phyloP scores from a whole-genome alignment of 768 basidiomycete species.

The Austroboletus eburneus region DNA sequence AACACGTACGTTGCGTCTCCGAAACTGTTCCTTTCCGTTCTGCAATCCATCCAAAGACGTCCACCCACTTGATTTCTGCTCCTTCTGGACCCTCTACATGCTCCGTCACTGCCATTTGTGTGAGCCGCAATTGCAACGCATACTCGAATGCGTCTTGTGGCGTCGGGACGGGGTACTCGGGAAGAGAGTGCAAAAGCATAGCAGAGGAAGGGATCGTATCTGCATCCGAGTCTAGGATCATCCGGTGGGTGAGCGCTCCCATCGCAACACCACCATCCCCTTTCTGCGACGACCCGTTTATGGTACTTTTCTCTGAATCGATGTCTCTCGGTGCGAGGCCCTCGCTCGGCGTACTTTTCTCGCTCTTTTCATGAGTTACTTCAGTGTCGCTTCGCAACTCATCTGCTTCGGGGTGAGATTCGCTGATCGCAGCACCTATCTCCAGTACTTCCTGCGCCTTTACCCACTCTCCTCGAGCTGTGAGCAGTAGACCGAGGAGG shows the following conservation, averaged over 20 bases:
- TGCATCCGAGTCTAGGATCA: slow-evolving; percentile 29
- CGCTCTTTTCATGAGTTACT: slow-evolving; percentile 6
- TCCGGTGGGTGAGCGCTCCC: slow-evolving; percentile 12
- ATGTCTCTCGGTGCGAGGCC: slow-evolving; percentile 3
- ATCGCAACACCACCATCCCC: not conserved
- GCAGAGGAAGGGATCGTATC: slow-evolving; percentile 37
- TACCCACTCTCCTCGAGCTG: slow-evolving; percentile 72
- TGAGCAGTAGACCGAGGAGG: slow-evolving; percentile 78
- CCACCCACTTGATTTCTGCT: slow-evolving; percentile 76
- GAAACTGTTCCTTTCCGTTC: slow-evolving; percentile 42
- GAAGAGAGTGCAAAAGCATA: slow-evolving; percentile 41
- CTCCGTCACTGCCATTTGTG: slow-evolving; percentile 77
- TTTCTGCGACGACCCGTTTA: not conserved
- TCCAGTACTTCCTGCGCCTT: slow-evolving; percentile 76
- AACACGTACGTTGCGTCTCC: slow-evolving; percentile 25
- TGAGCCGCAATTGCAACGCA: slow-evolving; percentile 82
- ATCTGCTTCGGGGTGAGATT: slow-evolving; percentile 36
- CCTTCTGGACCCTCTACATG: slow-evolving; percentile 81
- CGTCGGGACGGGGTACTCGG: slow-evolving; percentile 48
- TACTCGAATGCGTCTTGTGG: slow-evolving; percentile 65
- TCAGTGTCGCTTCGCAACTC: slow-evolving; percentile 26
- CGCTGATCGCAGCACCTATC: slow-evolving; percentile 61
- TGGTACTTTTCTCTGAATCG: slow-evolving; percentile 10
- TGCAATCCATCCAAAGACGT: slow-evolving; percentile 84
- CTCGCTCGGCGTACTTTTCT: slow-evolving; percentile 2